Evolutionary conservation across 2,329 filamentous ascomycete species (phyloP).

Genomic region (Talaromyces albobiverticillius): DNA sequence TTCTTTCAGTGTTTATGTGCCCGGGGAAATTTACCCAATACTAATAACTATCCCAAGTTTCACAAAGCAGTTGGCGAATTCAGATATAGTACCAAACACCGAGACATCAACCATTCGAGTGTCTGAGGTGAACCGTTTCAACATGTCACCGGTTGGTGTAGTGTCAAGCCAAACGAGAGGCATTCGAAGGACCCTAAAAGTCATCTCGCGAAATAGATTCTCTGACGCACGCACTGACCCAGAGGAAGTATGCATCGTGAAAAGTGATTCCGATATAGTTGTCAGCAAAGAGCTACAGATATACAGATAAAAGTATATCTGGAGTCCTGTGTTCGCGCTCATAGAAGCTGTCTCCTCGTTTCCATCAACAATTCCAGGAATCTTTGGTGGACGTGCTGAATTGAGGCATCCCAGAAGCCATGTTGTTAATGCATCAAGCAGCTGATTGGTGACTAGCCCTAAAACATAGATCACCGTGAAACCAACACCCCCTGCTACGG

Average conservation of each 20-base stretch:
- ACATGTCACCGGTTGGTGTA: constrained; percentile 69
- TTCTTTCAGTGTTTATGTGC: too few species aligned
- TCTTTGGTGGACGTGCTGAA: background rate
- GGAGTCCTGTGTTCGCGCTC: background rate
- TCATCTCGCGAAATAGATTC: constrained; percentile 64
- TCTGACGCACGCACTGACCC: constrained; percentile 65
- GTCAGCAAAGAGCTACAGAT: background rate
- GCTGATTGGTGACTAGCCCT: background rate
- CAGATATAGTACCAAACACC: constrained; percentile 54
- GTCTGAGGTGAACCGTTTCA: constrained; percentile 76
- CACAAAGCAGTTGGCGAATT: constrained; percentile 32
- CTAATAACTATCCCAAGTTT: constrained; percentile 63
- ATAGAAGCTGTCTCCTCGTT: background rate
- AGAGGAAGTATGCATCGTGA: background rate
- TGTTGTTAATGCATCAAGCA: background rate
- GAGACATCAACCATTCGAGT: constrained; percentile 64
- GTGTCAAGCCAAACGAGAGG: constrained; percentile 77
- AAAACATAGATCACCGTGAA: constrained; percentile 31
- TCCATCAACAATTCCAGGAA: background rate
- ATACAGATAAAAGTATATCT: background rate
- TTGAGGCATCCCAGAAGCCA: background rate
- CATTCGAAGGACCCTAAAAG: constrained; percentile 65
- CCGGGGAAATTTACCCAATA: constrained; percentile 67
- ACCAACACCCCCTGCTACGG: background rate
- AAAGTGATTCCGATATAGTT: background rate